phyloP scores from a whole-genome alignment of 805 yeast genomes.

The Babjeviella inositovora region DNA sequence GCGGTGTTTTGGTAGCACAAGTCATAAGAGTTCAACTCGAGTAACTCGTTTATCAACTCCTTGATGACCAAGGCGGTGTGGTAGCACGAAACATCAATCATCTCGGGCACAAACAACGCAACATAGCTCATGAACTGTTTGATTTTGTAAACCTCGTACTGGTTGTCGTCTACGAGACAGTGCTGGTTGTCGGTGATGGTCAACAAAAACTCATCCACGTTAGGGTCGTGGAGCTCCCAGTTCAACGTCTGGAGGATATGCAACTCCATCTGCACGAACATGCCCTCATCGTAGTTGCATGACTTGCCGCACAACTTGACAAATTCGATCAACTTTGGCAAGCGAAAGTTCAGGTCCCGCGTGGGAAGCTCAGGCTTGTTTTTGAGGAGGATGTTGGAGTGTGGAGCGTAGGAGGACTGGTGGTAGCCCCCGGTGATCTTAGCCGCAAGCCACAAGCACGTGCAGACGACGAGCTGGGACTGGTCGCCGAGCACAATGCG shows the following conservation, averaged over 20 bases:
- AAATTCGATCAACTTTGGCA: constrained; percentile 61
- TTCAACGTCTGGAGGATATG: constrained; percentile 57
- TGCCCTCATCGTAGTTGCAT: constrained; percentile 39
- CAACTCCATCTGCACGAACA: constrained; percentile 64
- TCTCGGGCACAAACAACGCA: too few relatives aligned
- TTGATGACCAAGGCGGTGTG: constrained; percentile 1
- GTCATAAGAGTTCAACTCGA: constrained; percentile 3
- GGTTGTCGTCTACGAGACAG: too few relatives aligned
- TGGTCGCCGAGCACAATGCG: constrained; percentile 76
- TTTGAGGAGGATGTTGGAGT: too few relatives aligned
- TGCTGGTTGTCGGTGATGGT: too few relatives aligned
- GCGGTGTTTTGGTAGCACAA: constrained; percentile 3
- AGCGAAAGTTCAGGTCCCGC: constrained; percentile 47
- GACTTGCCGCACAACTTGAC: constrained; percentile 54
- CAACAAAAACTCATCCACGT: constrained; percentile 22
- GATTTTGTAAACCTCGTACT: too few relatives aligned
- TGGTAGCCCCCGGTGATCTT: constrained; percentile 68
- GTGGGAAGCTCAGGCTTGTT: too few relatives aligned
- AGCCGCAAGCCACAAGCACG: constrained; percentile 87
- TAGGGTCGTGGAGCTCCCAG: constrained; percentile 59
- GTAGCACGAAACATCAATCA: too few relatives aligned
- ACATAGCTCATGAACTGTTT: too few relatives aligned
- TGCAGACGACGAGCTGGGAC: constrained; percentile 79
- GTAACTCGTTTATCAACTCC: constrained; percentile 5
- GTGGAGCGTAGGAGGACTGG: constrained; percentile 26